Evolutionary conservation across 1,284 basidiomycete species (phyloP).

Genomic region (Cutaneotrichosporon sp.): DNA sequence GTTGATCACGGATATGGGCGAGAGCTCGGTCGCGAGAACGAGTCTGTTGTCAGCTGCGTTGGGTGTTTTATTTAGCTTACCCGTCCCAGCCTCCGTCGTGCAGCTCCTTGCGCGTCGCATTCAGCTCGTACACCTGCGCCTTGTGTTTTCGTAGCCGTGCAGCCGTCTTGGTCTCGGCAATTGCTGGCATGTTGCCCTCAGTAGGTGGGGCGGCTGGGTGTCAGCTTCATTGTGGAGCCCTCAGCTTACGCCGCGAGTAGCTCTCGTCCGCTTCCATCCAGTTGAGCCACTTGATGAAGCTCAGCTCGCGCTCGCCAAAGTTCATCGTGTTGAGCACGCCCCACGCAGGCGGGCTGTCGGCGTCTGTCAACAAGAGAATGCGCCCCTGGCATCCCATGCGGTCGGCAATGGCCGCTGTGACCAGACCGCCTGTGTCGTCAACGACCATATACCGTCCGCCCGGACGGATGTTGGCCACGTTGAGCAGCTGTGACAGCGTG

Average conservation of each 20-base stretch:
- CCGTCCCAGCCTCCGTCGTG: slow-evolving; percentile 83
- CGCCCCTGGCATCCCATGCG: slow-evolving; percentile 78
- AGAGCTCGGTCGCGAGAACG: slow-evolving; percentile 77
- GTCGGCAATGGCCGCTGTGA: slow-evolving; percentile 78
- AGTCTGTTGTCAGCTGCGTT: slow-evolving; percentile 54
- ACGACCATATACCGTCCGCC: slow-evolving; percentile 83
- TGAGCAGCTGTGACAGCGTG: slow-evolving; percentile 80
- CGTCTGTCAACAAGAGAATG: slow-evolving; percentile 79
- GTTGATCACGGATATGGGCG: slow-evolving; percentile 75
- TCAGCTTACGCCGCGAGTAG: slow-evolving; percentile 45
- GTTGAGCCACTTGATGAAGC: slow-evolving; percentile 67
- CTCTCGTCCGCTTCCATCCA: slow-evolving; percentile 85
- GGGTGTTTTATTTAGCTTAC: slow-evolving; percentile 51
- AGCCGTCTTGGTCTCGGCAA: slow-evolving; percentile 30
- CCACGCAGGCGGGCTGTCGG: slow-evolving; percentile 88
- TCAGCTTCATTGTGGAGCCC: not conserved
- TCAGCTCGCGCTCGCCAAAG: slow-evolving; percentile 60
- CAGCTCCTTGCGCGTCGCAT: slow-evolving; percentile 67
- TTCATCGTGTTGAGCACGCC: slow-evolving; percentile 83
- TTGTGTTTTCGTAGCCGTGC: slow-evolving; percentile 31
- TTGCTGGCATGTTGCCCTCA: slow-evolving; percentile 31
- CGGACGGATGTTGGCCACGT: slow-evolving; percentile 73
- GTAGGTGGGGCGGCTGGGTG: slow-evolving; percentile 30
- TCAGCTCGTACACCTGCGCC: slow-evolving; percentile 50
- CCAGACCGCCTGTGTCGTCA: slow-evolving; percentile 86